Conservation (phyloP, 768 basidiomycete genomes). For the Naganishia randhawae region DNA sequence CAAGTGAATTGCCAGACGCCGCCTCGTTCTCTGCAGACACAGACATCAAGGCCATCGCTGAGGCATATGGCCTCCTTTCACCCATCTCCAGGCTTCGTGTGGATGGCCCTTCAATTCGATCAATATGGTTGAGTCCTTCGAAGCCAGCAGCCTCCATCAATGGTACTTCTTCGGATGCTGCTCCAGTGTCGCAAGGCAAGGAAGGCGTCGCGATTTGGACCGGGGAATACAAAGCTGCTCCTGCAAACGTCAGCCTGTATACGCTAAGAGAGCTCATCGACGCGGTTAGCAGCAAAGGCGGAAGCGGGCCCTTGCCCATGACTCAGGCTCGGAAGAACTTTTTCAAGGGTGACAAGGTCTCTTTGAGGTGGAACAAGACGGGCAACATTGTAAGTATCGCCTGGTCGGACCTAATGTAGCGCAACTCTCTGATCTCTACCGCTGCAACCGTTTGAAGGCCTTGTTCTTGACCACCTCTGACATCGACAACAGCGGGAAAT, state of each 20-base stretch:
- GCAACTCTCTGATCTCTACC: not conserved
- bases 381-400: constrained; percentile 70
- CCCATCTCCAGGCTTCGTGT: constrained; percentile 33
- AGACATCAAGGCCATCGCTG: constrained; percentile 29
- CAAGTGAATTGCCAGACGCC: constrained; percentile 43
- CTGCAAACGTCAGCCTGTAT: constrained; percentile 81
- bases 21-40: constrained; percentile 3
- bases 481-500: constrained; percentile 94
- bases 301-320: constrained; percentile 58
- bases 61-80: constrained; percentile 27
- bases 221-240: constrained; percentile 91
- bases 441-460: constrained; percentile 37
- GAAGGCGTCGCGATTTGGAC: constrained; percentile 75
- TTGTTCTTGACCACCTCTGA: constrained; percentile 91
- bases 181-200: constrained; percentile 23
- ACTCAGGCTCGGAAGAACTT: constrained; percentile 75
- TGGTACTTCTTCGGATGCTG: constrained; percentile 39
- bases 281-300: constrained; percentile 53
- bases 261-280: constrained; percentile 57
- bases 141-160: constrained; percentile 31
- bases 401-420: not conserved
- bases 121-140: constrained; percentile 39
- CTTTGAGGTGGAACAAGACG: constrained; percentile 92
- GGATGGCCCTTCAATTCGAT: constrained; percentile 39
- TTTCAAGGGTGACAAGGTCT: constrained; percentile 88